A percentile compares a stretch with the other conserved stretches of the same genome.
These are phyloP conservation scores for Pseudonectria foliicola DNA, from an alignment of 2,329 filamentous ascomycete species.

Conservation along the genomic window DNA sequence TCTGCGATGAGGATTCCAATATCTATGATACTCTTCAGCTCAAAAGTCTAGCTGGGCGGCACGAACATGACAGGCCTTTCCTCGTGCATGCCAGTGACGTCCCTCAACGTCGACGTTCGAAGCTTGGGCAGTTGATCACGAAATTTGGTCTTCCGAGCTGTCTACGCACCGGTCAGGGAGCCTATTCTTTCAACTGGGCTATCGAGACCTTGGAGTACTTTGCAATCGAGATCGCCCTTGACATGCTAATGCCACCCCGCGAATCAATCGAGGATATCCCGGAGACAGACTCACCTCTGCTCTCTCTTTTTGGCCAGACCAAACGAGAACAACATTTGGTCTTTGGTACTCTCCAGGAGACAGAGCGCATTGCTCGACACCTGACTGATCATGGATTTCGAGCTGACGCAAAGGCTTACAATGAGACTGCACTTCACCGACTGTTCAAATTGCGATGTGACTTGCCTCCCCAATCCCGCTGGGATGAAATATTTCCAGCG, in stretches of 20 bases:
- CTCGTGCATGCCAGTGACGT: no score
- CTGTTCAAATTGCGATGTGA: no score
- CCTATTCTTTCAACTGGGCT: constrained; percentile 4
- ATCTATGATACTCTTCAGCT: no score
- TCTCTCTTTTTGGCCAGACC: background rate
- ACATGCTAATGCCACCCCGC: background rate
- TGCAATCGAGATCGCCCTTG: constrained; percentile 1
- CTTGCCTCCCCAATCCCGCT: no score
- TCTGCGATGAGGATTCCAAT: background rate
- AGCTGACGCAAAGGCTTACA: no score
- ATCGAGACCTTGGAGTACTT: background rate
- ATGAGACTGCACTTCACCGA: no score
- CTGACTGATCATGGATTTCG: background rate
- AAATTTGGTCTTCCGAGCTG: background rate
- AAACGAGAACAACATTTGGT: background rate
- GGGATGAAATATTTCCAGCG: no score
- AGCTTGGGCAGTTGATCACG: background rate
- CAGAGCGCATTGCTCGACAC: background rate
- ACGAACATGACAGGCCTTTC: no score
- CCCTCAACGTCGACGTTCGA: background rate
- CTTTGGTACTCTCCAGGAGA: constrained; percentile 2
- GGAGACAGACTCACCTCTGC: background rate
- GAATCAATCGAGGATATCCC: background rate
- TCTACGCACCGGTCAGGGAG: background rate
- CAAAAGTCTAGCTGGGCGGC: no score